A percentile compares a stretch with the other conserved stretches of the same genome.
Evolutionary conservation across 1,284 basidiomycete genomes (phyloP).

Genomic region (Rhodotorula sp.): DNA sequence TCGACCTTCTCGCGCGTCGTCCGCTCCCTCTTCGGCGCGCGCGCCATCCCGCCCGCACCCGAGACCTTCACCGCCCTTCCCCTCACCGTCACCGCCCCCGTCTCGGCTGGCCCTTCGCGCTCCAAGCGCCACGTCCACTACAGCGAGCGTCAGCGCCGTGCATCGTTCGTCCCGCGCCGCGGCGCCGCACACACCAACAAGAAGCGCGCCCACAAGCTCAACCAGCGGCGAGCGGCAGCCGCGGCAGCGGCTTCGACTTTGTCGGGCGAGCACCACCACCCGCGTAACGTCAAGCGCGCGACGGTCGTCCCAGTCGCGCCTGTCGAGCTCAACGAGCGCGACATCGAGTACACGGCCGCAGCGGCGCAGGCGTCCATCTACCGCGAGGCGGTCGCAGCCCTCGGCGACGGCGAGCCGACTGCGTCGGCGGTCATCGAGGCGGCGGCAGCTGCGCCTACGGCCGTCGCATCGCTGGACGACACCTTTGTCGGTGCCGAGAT

Average conservation of each 20-base stretch:
- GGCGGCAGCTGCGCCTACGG: neutral
- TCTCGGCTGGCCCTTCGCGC: neutral
- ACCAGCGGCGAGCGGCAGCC: constrained; percentile 1
- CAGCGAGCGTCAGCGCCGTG: neutral
- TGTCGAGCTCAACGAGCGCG: constrained; percentile 4
- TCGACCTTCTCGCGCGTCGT: constrained; percentile 29
- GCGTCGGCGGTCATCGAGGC: neutral
- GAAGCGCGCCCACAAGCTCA: constrained; percentile 1
- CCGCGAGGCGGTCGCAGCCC: constrained; percentile 27
- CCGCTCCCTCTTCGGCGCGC: constrained; percentile 26
- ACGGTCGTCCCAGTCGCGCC: neutral
- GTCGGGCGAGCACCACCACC: constrained; percentile 6
- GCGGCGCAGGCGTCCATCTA: constrained; percentile 25
- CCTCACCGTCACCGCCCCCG: constrained; percentile 1
- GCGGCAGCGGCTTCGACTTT: constrained; percentile 6
- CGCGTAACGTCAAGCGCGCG: neutral
- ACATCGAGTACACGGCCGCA: constrained; percentile 5
- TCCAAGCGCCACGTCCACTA: neutral
- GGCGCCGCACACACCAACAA: neutral
- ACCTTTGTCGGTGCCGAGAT: neutral
- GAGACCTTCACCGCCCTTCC: constrained; percentile 2
- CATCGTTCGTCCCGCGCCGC: too few species aligned
- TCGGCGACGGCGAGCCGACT: constrained; percentile 5
- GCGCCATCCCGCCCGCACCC: neutral
- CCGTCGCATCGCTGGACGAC: neutral